phyloP scores from a whole-genome alignment of 2,329 filamentous ascomycete species.

The Grosmannia penicillata region DNA sequence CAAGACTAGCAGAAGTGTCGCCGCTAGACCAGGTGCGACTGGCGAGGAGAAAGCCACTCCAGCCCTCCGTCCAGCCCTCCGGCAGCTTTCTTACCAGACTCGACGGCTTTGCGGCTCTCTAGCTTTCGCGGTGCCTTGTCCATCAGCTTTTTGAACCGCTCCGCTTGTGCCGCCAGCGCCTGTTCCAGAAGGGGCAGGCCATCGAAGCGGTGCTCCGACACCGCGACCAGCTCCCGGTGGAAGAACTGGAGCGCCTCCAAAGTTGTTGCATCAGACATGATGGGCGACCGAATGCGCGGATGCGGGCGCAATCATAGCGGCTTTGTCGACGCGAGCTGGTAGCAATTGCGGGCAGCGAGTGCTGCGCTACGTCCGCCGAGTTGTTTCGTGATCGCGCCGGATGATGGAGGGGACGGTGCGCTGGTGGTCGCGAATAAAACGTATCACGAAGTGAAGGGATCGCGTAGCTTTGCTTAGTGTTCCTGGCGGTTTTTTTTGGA shows the following conservation, averaged over 20 bases:
- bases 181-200: constrained; percentile 54
- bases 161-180: constrained; percentile 50
- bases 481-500: constrained; percentile 6
- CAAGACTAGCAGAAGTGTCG: too few relatives aligned
- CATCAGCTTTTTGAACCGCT: constrained; percentile 56
- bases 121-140: constrained; percentile 63
- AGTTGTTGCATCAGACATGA: constrained; percentile 60
- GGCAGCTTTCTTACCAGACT: constrained; percentile 36
- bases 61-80: not conserved
- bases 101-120: constrained; percentile 55
- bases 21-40: not conserved
- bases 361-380: not conserved
- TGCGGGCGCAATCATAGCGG: constrained; percentile 9
- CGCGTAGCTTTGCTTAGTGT: constrained; percentile 7
- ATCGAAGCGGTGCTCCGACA: constrained; percentile 51
- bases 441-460: constrained; percentile 2
- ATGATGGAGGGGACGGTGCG: not conserved
- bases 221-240: constrained; percentile 67
- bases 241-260: constrained; percentile 70
- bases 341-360: too few relatives aligned
- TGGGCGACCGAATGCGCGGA: constrained; percentile 14
- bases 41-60: too few relatives aligned
- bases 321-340: not conserved
- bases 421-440: constrained; percentile 1
- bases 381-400: not conserved